Percentiles rank a stretch among this genome's conserved stretches.
These are phyloP conservation scores for Coemansia sp. DNA, from an alignment of 192 early-diverging fungal species.

Conservation along the genomic window DNA sequence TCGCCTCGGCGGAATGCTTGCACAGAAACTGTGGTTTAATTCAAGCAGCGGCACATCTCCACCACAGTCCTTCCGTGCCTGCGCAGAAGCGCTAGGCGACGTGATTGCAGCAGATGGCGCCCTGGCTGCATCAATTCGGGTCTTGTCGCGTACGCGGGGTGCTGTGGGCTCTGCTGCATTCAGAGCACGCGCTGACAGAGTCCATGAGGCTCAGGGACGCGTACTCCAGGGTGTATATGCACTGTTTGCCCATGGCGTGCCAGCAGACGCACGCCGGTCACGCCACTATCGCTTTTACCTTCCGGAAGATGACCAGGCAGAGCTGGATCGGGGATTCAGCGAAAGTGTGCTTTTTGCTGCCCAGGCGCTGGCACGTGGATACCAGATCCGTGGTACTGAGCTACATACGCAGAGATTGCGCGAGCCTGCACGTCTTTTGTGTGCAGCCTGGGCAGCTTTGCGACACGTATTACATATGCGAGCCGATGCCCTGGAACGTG, in stretches of 20 bases:
- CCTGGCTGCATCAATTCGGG: conserved; percentile 19
- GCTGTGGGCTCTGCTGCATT: conserved; percentile 26
- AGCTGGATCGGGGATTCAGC: conserved; percentile 63
- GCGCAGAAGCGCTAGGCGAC: conserved; percentile 6
- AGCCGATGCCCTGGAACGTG: conserved; percentile 14
- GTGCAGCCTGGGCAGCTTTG: conserved; percentile 55
- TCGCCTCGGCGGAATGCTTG: conserved; percentile 7
- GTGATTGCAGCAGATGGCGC: conserved; percentile 25
- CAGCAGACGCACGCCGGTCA: conserved; percentile 31
- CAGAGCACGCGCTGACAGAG: conserved; percentile 52
- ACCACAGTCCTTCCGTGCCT: no score
- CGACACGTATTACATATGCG: conserved; percentile 51
- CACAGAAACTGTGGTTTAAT: conserved; percentile 12
- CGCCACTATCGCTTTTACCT: conserved; percentile 57
- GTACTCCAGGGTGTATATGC: conserved; percentile 55
- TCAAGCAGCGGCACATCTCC: no score
- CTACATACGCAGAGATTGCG: conserved; percentile 51
- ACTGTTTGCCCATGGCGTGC: conserved; percentile 51
- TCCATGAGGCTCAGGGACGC: conserved; percentile 56
- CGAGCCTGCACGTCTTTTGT: conserved; percentile 53
- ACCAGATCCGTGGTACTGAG: conserved; percentile 68
- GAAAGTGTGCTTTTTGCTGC: conserved; percentile 72
- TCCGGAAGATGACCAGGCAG: conserved; percentile 64
- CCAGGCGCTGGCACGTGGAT: conserved; percentile 61
- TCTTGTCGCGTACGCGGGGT: conserved; percentile 21